phyloP scores from a whole-genome alignment of 176 grass and related monocot species.

The Carex pumila region DNA sequence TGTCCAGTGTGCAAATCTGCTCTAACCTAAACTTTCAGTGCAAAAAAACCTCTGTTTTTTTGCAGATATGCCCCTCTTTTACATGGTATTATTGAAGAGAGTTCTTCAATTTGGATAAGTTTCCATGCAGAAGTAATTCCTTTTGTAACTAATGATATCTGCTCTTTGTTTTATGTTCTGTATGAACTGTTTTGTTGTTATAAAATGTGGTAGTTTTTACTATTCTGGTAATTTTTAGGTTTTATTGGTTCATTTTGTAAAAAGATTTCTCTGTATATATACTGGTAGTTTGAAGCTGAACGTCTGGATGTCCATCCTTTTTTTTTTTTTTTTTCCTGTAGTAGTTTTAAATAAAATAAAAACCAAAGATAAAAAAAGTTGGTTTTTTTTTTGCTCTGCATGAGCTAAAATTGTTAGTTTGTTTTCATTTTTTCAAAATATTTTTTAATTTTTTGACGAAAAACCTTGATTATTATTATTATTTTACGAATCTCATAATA shows the following conservation, averaged over 20 bases:
- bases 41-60: background rate
- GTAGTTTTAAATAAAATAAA: background rate
- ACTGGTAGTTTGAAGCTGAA: background rate
- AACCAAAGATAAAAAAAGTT: too few relatives aligned
- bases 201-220: background rate
- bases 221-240: background rate
- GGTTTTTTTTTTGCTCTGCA: too few relatives aligned
- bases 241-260: background rate
- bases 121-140: background rate
- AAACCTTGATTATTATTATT: background rate
- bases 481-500: background rate
- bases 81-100: background rate
- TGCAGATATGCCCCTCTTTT: background rate
- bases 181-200: background rate
- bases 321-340: background rate
- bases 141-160: background rate
- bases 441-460: background rate
- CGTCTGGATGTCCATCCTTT: background rate
- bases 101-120: background rate
- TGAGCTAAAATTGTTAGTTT: too few relatives aligned
- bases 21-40: constrained; percentile 28
- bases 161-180: background rate
- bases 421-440: too few relatives aligned
- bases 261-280: background rate
- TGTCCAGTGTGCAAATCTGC: constrained; percentile 76